Conservation (phyloP, 352 stramenopile species). For the Phytophthora syringae region DNA sequence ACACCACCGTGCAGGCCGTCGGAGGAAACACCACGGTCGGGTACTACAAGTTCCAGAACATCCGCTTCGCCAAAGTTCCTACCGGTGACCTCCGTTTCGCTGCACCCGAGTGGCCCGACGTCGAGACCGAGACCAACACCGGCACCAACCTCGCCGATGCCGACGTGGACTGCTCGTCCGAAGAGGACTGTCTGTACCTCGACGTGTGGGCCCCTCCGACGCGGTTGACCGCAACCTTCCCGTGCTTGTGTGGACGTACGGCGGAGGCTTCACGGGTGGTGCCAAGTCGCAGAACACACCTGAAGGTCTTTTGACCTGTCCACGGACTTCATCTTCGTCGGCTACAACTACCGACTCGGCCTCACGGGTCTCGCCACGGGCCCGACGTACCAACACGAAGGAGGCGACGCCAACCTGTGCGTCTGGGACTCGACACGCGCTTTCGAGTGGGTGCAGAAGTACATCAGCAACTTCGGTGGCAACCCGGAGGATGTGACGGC, state of each 20-base stretch:
- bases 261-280: slow-evolving; percentile 32
- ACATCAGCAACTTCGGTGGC: slow-evolving; percentile 48
- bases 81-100: slow-evolving; percentile 38
- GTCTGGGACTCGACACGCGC: slow-evolving; percentile 36
- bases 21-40: slow-evolving; percentile 33
- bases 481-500: slow-evolving; percentile 44
- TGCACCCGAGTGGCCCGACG: slow-evolving; percentile 24
- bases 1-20: slow-evolving; percentile 31
- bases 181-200: slow-evolving; percentile 42
- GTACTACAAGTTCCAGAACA: slow-evolving; percentile 48
- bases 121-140: slow-evolving; percentile 33
- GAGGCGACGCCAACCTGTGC: slow-evolving; percentile 30
- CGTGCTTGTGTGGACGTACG: slow-evolving; percentile 44
- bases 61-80: slow-evolving; percentile 31
- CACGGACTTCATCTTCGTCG: slow-evolving; percentile 42
- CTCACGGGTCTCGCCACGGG: slow-evolving; percentile 27
- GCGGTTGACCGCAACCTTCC: slow-evolving; percentile 29
- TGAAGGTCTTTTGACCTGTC: slow-evolving; percentile 30
- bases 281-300: slow-evolving; percentile 27
- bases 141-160: slow-evolving; percentile 34
- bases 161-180: slow-evolving; percentile 19
- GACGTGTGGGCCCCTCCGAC: slow-evolving; percentile 37
- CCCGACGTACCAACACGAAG: slow-evolving; percentile 39
- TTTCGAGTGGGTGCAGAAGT: slow-evolving; percentile 45
- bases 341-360: slow-evolving; percentile 47